Evolutionary conservation across 176 grass and related monocot species (phyloP).

Genomic region (Carex myosuroides): DNA sequence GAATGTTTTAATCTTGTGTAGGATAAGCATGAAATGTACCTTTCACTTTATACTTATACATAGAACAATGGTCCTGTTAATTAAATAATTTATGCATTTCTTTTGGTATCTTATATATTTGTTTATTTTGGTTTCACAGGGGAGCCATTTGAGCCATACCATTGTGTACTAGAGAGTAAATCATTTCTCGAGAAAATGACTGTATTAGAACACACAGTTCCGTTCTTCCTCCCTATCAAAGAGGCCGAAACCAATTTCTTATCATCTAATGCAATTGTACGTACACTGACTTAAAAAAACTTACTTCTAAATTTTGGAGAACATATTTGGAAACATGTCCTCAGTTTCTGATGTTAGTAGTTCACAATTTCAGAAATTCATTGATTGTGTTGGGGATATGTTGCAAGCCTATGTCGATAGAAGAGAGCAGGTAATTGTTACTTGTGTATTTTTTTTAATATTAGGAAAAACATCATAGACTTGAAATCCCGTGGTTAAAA

Average conservation of each 20-base stretch:
- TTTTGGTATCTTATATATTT: not conserved
- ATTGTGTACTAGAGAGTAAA: slow-evolving; percentile 95
- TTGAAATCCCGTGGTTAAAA: not conserved
- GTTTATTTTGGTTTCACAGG: slow-evolving; percentile 45
- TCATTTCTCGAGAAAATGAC: slow-evolving; percentile 99
- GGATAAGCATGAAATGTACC: not conserved
- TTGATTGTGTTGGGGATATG: slow-evolving; percentile 90
- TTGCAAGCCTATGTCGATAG: slow-evolving; percentile 91
- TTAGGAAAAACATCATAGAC: not conserved
- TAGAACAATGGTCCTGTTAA: not conserved
- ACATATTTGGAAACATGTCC: not conserved
- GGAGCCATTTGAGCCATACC: slow-evolving; percentile 89
- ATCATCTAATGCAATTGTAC: slow-evolving; percentile 89
- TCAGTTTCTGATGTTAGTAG: slow-evolving; percentile 5
- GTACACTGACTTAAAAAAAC: not conserved
- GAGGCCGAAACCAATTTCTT: slow-evolving; percentile 85
- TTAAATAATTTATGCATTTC: not conserved
- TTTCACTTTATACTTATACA: not conserved
- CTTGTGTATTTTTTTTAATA: not conserved
- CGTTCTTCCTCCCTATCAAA: slow-evolving; percentile 89
- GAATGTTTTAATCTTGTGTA: not conserved
- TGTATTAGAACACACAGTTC: slow-evolving; percentile 75
- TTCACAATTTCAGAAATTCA: slow-evolving; percentile 59
- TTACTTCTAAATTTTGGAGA: not conserved
- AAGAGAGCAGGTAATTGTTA: slow-evolving; percentile 76